These are phyloP conservation scores for Geranium rotundifolium DNA, from an alignment of 345 rosid genomes.

Conservation along the genomic window DNA sequence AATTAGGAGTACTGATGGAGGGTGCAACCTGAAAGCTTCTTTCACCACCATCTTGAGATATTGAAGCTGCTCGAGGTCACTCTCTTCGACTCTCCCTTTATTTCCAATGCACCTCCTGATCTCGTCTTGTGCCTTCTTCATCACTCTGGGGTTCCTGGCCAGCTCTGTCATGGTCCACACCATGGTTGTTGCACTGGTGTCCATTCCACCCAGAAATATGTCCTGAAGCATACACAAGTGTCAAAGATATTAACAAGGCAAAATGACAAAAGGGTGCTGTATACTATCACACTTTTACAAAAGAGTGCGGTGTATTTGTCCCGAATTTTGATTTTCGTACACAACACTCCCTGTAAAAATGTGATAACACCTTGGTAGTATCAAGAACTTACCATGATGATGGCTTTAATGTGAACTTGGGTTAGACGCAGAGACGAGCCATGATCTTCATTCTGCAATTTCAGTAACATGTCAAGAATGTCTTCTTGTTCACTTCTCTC, in stretches of 20 bases:
- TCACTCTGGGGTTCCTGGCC: constrained; percentile 24
- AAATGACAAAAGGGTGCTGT: no score
- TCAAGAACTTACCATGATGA: constrained; percentile 25
- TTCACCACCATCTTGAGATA: constrained; percentile 31
- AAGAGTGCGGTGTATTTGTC: no score
- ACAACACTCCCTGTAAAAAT: no score
- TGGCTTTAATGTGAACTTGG: constrained; percentile 33
- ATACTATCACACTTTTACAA: no score
- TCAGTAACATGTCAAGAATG: constrained; percentile 35
- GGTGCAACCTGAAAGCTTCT: constrained; percentile 48
- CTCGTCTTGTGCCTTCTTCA: constrained; percentile 54
- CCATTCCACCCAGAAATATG: no score
- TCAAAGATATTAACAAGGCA: no score
- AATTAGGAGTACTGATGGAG: constrained; percentile 33
- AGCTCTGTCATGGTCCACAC: constrained; percentile 65
- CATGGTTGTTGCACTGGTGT: constrained; percentile 19
- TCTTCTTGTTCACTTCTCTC: constrained; percentile 16
- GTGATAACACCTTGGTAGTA: no score
- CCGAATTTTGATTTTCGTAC: no score
- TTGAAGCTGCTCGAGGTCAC: constrained; percentile 23
- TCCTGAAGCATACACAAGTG: no score
- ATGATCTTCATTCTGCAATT: constrained; percentile 17
- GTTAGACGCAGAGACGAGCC: constrained; percentile 14
- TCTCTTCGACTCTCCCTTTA: constrained; percentile 21
- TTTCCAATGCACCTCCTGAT: constrained; percentile 27